Base-by-base conservation (phyloP, 306 rosid species). In the Cicer cuneatum region DNA sequence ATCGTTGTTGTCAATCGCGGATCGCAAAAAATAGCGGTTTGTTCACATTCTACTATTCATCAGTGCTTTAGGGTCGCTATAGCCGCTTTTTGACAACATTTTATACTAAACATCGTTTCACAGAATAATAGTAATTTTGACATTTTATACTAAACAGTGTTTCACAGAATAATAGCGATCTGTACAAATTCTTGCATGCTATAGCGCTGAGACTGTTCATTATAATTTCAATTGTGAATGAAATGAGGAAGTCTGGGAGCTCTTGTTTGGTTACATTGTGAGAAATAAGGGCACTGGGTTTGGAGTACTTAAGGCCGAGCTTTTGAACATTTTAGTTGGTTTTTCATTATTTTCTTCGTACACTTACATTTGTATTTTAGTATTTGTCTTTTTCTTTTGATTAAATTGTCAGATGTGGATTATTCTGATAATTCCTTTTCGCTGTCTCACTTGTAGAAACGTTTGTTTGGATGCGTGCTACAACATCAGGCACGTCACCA, bases 401-500 rank as follows among this genome's bases (percentile, higher is more conserved):
- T 69, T 46, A 19, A 38, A 47, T 53, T 12, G 68, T 59, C 13
- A 19, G 15, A 57, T 65, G 45, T 29, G 24, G 57, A 81, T 49
- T 29, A 71, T 53, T 56, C 33, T 73, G 49, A 40, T 61, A 29
- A 75, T 75, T 76, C 35, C 11, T 66, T 79, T 77, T 57, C 67
- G 10, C 65, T 53, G 75, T 56, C 56, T 54, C 66, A 77, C 66
- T 86, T 80, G 66, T 73, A 95, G 99, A 95, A 89, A 95, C 98
- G 0, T 85, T 89, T 84, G 96, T 87, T 24, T 95, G 99, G 99
- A 95, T 84, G 77, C 81, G 81, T 46, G 96, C 96, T 67, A 78
- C 81, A 42, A 87, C 99, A 78, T 80, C 92, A 13, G 98, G 99
- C 80, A 69, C 84, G 67, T 92, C 96, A 2, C 99, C 99, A 52